These are phyloP conservation scores for Boletus reticulatus DNA, from an alignment of 768 basidiomycete genomes.

Conservation along the genomic window DNA sequence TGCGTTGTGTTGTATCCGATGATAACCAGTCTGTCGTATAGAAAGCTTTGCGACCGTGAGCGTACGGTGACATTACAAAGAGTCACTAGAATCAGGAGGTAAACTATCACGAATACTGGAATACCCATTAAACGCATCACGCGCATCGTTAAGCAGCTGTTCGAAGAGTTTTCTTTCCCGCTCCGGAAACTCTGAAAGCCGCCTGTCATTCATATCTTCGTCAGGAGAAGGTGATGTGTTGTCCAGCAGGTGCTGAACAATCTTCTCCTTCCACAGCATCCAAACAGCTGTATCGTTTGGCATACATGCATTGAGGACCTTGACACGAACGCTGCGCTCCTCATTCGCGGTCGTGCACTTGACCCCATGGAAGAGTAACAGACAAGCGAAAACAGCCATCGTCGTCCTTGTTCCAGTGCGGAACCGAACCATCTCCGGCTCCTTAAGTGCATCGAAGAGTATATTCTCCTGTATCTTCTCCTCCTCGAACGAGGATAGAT, in stretches of 20 bases:
- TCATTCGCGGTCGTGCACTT: background rate
- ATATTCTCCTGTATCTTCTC: constrained; percentile 20
- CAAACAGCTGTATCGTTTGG: constrained; percentile 22
- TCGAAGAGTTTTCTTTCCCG: constrained; percentile 2
- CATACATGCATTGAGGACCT: constrained; percentile 16
- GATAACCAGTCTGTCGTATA: too few species aligned
- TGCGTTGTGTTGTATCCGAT: too few species aligned
- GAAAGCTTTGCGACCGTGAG: too few species aligned
- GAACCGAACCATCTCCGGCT: constrained; percentile 8
- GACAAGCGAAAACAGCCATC: constrained; percentile 21
- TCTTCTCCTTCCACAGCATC: constrained; percentile 20
- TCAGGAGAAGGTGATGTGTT: background rate
- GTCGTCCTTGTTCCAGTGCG: constrained; percentile 17
- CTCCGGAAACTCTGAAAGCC: background rate
- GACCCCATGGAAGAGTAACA: constrained; percentile 19
- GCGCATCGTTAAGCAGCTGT: constrained; percentile 15
- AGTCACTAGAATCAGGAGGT: background rate
- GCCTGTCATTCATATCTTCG: background rate
- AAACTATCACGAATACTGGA: rapidly evolving
- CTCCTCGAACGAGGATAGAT: constrained; percentile 34
- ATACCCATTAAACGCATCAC: constrained; percentile 15
- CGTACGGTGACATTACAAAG: too few species aligned
- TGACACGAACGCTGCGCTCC: background rate
- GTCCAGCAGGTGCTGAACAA: constrained; percentile 14
- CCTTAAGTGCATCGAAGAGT: constrained; percentile 13